phyloP scores from a whole-genome alignment of 2,329 filamentous ascomycete genomes.

The Trichoderma koningiopsis region DNA sequence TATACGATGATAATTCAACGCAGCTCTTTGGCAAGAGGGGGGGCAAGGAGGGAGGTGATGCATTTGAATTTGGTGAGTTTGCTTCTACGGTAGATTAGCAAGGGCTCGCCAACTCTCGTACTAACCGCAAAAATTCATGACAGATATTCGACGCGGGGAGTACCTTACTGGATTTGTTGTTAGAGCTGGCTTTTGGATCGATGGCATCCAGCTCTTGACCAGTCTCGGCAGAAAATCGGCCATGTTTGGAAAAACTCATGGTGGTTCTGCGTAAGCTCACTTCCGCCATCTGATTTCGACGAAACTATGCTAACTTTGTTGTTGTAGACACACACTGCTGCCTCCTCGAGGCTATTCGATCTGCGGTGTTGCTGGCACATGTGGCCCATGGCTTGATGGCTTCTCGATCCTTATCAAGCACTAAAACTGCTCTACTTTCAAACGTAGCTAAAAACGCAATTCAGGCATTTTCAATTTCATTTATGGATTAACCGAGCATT shows the following conservation, averaged over 20 bases:
- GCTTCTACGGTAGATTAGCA: conserved; percentile 9
- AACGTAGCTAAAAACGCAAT: neutral
- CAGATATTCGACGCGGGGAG: conserved; percentile 83
- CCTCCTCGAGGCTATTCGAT: conserved; percentile 87
- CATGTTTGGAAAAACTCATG: conserved; percentile 77
- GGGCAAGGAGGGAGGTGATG: conserved; percentile 68
- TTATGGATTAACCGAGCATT: conserved; percentile 22
- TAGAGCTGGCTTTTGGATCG: conserved; percentile 78
- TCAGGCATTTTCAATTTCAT: conserved; percentile 14
- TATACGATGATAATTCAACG: conserved; percentile 82
- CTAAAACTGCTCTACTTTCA: conserved; percentile 28
- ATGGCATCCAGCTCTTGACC: conserved; percentile 87
- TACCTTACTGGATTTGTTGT: conserved; percentile 85
- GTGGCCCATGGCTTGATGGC: conserved; percentile 78
- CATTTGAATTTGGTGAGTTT: conserved; percentile 73
- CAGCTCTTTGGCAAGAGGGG: conserved; percentile 86
- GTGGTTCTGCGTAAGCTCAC: conserved; percentile 75
- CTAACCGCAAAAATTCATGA: neutral
- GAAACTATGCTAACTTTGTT: conserved; percentile 31
- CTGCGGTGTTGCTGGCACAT: conserved; percentile 83
- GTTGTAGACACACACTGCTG: conserved; percentile 75
- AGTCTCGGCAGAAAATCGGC: conserved; percentile 84
- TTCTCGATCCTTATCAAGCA: conserved; percentile 72
- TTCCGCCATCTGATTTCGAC: neutral
- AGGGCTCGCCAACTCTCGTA: too few relatives aligned